Evolutionary conservation across 1,284 basidiomycete species (phyloP).

Genomic region (Cryptococcus sp.): DNA sequence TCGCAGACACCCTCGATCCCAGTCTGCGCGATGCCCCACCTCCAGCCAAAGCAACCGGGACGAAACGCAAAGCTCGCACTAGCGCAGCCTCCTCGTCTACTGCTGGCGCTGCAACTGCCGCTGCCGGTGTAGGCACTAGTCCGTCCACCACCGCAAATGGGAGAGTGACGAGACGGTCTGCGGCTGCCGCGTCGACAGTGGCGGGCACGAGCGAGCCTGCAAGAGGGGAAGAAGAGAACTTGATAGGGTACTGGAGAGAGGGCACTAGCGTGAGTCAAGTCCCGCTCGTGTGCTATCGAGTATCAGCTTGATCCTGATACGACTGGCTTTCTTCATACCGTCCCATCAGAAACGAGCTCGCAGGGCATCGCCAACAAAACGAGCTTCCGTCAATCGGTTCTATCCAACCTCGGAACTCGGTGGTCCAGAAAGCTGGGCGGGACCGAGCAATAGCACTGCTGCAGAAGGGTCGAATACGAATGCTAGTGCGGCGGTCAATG

Average conservation of each 20-base stretch:
- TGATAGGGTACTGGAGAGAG: conserved; percentile 31
- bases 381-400: conserved; percentile 3
- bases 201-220: conserved; percentile 22
- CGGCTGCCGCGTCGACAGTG: neutral
- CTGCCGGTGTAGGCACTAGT: neutral
- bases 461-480: neutral
- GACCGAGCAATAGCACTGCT: neutral
- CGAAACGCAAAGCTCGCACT: conserved; percentile 14
- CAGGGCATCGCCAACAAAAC: conserved; percentile 12
- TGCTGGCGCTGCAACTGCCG: neutral
- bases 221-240: conserved; percentile 42
- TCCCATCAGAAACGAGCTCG: conserved; percentile 14
- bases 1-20: conserved; percentile 14
- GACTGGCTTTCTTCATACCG: neutral
- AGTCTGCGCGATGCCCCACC: conserved; percentile 5
- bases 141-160: neutral
- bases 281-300: neutral
- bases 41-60: conserved; percentile 5
- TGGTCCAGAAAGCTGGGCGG: neutral
- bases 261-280: conserved; percentile 8
- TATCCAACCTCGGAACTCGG: conserved; percentile 1
- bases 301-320: neutral
- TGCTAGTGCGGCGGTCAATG: neutral
- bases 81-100: neutral
- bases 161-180: conserved; percentile 17